These are phyloP conservation scores for Kondoa malvinella DNA, from an alignment of 768 basidiomycete species.

Conservation along the genomic window DNA sequence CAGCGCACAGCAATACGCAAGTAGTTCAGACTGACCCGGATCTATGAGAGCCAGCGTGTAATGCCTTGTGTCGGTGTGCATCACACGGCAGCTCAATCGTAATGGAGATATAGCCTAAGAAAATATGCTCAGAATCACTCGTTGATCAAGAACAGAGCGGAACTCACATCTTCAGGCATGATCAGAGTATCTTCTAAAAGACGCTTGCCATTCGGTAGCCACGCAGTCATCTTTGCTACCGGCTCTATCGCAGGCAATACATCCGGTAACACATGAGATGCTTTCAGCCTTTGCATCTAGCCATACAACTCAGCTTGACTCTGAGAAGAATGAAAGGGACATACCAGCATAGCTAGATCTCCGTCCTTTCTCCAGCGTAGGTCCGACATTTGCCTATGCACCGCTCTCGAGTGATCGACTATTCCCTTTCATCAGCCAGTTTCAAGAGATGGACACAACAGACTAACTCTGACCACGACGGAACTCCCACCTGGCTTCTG, in stretches of 20 bases:
- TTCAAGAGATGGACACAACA: constrained; percentile 10
- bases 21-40: constrained; percentile 41
- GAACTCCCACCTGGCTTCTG: constrained; percentile 60
- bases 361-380: constrained; percentile 73
- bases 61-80: constrained; percentile 58
- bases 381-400: constrained; percentile 65
- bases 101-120: constrained; percentile 50
- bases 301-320: background rate
- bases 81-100: constrained; percentile 52
- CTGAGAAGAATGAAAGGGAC: constrained; percentile 27
- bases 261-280: constrained; percentile 84
- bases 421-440: constrained; percentile 8
- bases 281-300: constrained; percentile 81
- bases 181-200: constrained; percentile 60
- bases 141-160: background rate
- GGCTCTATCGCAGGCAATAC: constrained; percentile 55
- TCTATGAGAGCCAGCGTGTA: constrained; percentile 84
- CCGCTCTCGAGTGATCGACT: constrained; percentile 37
- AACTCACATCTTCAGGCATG: constrained; percentile 47
- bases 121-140: background rate
- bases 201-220: constrained; percentile 33
- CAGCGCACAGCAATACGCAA: constrained; percentile 2
- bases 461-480: constrained; percentile 60
- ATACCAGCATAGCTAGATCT: constrained; percentile 60
- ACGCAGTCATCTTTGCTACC: constrained; percentile 54